Base-by-base conservation (phyloP, 805 yeast species). In the Kodamaea nitidulidarum region DNA sequence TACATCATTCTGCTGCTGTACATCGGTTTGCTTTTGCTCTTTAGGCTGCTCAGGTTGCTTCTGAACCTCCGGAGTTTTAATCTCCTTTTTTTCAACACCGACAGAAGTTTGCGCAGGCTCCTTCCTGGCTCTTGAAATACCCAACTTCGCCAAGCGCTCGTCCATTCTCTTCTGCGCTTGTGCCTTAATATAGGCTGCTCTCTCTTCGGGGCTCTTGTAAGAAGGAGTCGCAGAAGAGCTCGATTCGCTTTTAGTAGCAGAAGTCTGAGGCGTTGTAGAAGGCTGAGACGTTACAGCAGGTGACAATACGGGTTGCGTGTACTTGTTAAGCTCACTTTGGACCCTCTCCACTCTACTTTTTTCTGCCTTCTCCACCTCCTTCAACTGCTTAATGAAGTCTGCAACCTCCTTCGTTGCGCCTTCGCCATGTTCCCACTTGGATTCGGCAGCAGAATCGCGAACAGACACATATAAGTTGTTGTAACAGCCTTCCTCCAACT, bases 141-240 rank as follows among this genome's bases (percentile, higher is more conserved):
- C 95, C 41, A 88, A 70, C 45, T 81, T 84, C 2, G 95, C 95
- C 52, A 88, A 70, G 51, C 88, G 72, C 51, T 85, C 95, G 44
- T 80, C 81, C 96, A 88, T 88, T 60, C 85, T 76, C 60, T 67
- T 66, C 52, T 81, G 80, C 1, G 75, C 75, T 53, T 85, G 91
- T 12, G 88, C 91, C 58, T 86, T 88, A 38, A 87, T 79, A 51
- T 77, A 75, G n/a, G 86, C 83, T 4, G 93, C 76, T 44, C 95
- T 70, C 33, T 84, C 90, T 42, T 78, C 84, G 1, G 84, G 71
- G 8, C 78, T 65, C 21, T 58, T 67, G 54, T 60, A 67, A n/a
- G n/a, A n/a, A n/a, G n/a, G n/a, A n/a, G n/a, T n/a, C n/a, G n/a
- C n/a, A n/a, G n/a, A n/a, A n/a, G n/a, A n/a, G n/a, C n/a, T n/a